phyloP scores from a whole-genome alignment of 2,329 filamentous ascomycete species.

The Lecanicillium sp. region DNA sequence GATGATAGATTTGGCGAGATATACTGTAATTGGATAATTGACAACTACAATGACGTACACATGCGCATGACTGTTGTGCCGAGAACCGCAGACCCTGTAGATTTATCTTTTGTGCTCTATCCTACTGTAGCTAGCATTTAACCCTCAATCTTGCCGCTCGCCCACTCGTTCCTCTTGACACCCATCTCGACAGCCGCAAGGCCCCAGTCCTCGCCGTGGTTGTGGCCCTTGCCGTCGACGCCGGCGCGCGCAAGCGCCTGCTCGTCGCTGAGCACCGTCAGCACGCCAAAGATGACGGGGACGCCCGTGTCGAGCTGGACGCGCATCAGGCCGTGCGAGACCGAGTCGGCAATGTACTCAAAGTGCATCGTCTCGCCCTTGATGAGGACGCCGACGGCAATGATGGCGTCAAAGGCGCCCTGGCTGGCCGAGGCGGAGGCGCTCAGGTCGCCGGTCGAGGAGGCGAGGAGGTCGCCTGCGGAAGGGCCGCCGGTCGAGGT shows the following conservation, averaged over 20 bases:
- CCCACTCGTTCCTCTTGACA: conserved; percentile 79
- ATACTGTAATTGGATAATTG: no score
- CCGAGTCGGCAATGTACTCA: conserved; percentile 92
- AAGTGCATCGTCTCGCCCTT: conserved; percentile 99
- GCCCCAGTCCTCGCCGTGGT: conserved; percentile 97
- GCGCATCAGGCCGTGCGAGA: conserved; percentile 88
- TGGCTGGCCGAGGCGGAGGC: conserved; percentile 26
- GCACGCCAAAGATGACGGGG: conserved; percentile 83
- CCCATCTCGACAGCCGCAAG: conserved; percentile 90
- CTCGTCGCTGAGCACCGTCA: conserved; percentile 83
- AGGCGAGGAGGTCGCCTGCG: conserved; percentile 69
- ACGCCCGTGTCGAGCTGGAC: conserved; percentile 84
- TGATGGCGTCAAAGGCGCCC: conserved; percentile 83
- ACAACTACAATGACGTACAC: neutral
- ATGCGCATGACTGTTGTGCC: neutral
- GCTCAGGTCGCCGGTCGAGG: conserved; percentile 57
- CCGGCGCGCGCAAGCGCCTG: conserved; percentile 84
- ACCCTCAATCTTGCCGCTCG: conserved; percentile 54
- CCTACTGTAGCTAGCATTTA: conserved; percentile 16
- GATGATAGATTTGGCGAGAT: no score
- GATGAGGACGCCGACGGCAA: conserved; percentile 92
- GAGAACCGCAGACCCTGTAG: neutral
- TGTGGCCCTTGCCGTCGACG: conserved; percentile 60
- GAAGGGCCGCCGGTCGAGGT: conserved; percentile 53
- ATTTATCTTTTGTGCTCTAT: neutral